Conservation (phyloP, 2,329 filamentous ascomycete genomes). For the Graphium sp. region DNA sequence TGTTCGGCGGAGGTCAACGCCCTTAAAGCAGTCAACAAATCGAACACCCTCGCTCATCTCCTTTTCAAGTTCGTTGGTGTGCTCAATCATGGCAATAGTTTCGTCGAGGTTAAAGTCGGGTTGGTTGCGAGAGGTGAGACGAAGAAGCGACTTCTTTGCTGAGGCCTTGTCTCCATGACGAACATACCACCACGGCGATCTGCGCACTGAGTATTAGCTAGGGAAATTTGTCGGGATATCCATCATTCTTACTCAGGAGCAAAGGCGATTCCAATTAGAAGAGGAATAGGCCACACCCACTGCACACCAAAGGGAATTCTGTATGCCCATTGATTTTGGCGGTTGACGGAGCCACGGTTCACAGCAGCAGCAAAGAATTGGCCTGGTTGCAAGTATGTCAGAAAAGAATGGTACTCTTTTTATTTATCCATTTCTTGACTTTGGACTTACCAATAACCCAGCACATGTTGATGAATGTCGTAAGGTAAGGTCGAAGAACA, state of each 20-base stretch:
- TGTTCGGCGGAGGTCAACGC: conserved; percentile 31
- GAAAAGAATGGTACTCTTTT: no score
- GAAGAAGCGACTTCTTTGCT: conserved; percentile 21
- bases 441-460: conserved; percentile 26
- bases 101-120: conserved; percentile 24
- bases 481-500: conserved; percentile 32
- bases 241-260: conserved; percentile 23
- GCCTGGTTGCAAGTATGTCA: conserved; percentile 19
- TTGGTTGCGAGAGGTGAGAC: conserved; percentile 20
- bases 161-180: conserved; percentile 19
- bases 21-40: conserved; percentile 34
- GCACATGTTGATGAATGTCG: conserved; percentile 38
- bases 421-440: no score
- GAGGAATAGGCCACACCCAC: conserved; percentile 32
- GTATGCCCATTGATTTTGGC: conserved; percentile 27
- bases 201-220: not conserved
- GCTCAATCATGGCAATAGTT: conserved; percentile 33
- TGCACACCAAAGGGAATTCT: conserved; percentile 32
- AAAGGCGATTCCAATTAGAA: conserved; percentile 24
- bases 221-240: not conserved
- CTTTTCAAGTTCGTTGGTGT: conserved; percentile 33
- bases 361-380: conserved; percentile 32
- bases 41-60: conserved; percentile 20
- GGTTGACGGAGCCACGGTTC: conserved; percentile 20
- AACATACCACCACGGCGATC: conserved; percentile 30